Percentiles rank a stretch among this genome's conserved stretches.
Conservation (phyloP, 352 stramenopile genomes). For the Globisporangium okanoganense region DNA sequence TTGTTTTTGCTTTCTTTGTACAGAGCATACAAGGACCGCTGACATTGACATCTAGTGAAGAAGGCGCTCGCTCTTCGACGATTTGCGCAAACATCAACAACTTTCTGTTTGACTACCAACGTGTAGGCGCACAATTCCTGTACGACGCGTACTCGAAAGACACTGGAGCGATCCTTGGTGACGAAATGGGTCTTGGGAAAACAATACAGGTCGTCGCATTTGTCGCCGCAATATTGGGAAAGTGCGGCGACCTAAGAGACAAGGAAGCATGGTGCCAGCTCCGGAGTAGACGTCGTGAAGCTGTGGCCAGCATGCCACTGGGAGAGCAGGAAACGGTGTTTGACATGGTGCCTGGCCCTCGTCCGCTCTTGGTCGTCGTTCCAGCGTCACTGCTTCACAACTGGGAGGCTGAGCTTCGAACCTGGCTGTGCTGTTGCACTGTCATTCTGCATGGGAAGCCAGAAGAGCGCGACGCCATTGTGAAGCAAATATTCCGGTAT, state of each 20-base stretch:
- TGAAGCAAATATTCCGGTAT: conserved; percentile 78
- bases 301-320: background rate
- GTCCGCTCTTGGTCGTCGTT: conserved; percentile 96
- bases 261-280: conserved; percentile 94
- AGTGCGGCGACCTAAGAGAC: conserved; percentile 92
- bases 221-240: conserved; percentile 89
- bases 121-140: conserved; percentile 65
- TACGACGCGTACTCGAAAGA: conserved; percentile 43
- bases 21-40: conserved; percentile 39
- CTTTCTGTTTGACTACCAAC: conserved; percentile 75
- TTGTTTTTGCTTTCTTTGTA: background rate
- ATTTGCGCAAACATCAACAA: conserved; percentile 72
- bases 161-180: conserved; percentile 92
- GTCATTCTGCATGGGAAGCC: conserved; percentile 64
- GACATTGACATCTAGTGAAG: conserved; percentile 20
- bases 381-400: conserved; percentile 98
- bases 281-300: conserved; percentile 89
- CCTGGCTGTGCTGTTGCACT: conserved; percentile 85
- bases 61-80: conserved; percentile 12
- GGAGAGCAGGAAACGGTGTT: background rate
- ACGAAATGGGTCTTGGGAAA: conserved; percentile 97
- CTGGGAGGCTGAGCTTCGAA: conserved; percentile 98
- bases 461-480: conserved; percentile 46
- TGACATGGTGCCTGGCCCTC: conserved; percentile 24
- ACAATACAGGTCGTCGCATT: conserved; percentile 93